These are phyloP conservation scores for Trypanosoma cruzi DNA, from an alignment of 208 protist genomes.

Conservation along the genomic window DNA sequence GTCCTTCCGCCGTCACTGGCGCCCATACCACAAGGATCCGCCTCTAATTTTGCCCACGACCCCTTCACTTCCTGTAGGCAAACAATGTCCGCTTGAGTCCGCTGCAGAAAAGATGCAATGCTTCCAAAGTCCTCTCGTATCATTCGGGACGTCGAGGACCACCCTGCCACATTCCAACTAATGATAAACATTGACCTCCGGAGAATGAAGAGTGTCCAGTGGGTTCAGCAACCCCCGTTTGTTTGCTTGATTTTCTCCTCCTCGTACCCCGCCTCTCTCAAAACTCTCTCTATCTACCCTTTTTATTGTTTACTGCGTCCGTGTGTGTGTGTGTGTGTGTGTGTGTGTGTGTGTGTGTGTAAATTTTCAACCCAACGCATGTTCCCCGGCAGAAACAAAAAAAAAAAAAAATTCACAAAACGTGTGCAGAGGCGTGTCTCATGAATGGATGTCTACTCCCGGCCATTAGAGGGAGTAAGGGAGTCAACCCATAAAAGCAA, in stretches of 20 bases:
- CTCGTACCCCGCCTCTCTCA: background rate
- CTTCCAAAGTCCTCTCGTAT: slow-evolving; percentile 83
- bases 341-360: too few species aligned
- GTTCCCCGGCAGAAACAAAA: background rate
- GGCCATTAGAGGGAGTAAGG: too few species aligned
- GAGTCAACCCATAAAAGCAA: background rate
- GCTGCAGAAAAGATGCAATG: slow-evolving; percentile 63
- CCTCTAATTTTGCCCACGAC: slow-evolving; percentile 52
- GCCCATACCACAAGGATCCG: slow-evolving; percentile 58
- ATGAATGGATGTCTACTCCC: too few species aligned
- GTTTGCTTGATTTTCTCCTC: background rate
- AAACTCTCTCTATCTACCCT: too few species aligned
- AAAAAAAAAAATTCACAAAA: too few species aligned
- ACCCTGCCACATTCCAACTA: slow-evolving; percentile 91
- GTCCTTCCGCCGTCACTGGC: slow-evolving; percentile 41
- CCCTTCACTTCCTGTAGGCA: slow-evolving; percentile 89
- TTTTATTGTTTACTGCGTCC: background rate
- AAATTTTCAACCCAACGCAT: background rate
- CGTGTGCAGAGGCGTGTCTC: background rate
- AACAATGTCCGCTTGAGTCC: slow-evolving; percentile 73
- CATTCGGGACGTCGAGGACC: slow-evolving; percentile 65
- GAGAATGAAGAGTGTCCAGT: background rate
- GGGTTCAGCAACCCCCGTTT: background rate
- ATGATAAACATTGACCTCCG: slow-evolving; percentile 65
- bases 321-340: background rate